A percentile compares a stretch with the other conserved stretches of the same genome.
Evolutionary conservation across 73 alveolate species (phyloP).

Genomic region (Symbiodinium pilosum): DNA sequence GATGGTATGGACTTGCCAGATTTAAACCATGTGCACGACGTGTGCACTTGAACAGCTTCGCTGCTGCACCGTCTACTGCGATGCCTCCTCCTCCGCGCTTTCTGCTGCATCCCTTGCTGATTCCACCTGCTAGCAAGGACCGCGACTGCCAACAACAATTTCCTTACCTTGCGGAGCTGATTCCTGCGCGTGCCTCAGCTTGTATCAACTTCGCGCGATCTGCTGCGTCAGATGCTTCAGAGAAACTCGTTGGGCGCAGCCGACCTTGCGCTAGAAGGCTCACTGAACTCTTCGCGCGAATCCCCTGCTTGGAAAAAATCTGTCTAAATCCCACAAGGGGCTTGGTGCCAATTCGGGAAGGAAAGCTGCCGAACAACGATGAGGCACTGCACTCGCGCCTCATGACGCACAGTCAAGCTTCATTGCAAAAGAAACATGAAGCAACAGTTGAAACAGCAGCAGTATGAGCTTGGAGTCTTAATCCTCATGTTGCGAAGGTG

Average conservation of each 20-base stretch:
- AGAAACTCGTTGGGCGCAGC: background rate
- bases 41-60: too few relatives aligned
- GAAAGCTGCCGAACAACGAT: background rate
- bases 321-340: background rate
- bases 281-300: background rate
- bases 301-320: too few relatives aligned
- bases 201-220: background rate
- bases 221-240: background rate
- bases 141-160: background rate
- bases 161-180: too few relatives aligned
- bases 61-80: background rate
- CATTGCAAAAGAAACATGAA: background rate
- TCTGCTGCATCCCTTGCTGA: constrained; percentile 61
- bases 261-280: background rate
- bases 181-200: background rate
- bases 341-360: background rate
- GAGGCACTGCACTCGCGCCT: background rate
- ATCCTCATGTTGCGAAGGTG: too few relatives aligned
- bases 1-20: too few relatives aligned
- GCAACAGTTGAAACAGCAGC: background rate
- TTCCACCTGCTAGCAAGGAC: too few relatives aligned
- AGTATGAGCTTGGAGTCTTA: too few relatives aligned
- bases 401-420: background rate
- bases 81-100: constrained; percentile 47
- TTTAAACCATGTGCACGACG: too few relatives aligned